Percentiles rank a stretch among this genome's conserved stretches.
These are phyloP conservation scores for Cylindrodendrum hubeiense DNA, from an alignment of 2,329 filamentous ascomycete genomes.

Conservation along the genomic window DNA sequence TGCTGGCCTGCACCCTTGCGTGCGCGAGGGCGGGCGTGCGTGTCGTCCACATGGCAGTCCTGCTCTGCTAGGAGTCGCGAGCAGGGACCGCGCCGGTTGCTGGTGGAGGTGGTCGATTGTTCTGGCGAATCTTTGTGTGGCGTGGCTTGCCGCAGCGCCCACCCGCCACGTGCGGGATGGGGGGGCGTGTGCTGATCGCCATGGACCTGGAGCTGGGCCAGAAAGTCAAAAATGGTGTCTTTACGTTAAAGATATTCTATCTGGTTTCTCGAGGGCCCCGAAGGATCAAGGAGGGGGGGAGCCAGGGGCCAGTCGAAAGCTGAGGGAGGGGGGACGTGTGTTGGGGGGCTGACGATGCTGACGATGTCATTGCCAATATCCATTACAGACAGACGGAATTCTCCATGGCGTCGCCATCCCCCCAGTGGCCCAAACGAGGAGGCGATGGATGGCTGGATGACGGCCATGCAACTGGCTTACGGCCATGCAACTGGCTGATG, in stretches of 20 bases:
- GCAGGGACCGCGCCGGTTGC: no score
- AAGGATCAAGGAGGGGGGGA: no score
- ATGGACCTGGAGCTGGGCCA: background rate
- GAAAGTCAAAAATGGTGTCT: background rate
- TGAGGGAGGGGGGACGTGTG: background rate
- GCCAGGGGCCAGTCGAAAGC: background rate
- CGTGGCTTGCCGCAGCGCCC: conserved; percentile 36
- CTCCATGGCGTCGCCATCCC: background rate
- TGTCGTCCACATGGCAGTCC: conserved; percentile 24
- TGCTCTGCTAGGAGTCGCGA: no score
- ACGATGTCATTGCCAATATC: background rate
- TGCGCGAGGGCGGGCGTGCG: no score
- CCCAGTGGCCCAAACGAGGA: background rate
- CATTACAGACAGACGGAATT: background rate
- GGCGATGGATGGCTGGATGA: background rate
- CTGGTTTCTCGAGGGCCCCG: background rate
- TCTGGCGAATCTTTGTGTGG: conserved; percentile 13
- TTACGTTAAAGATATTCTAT: conserved; percentile 33
- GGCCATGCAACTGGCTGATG: background rate
- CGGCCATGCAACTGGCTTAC: background rate
- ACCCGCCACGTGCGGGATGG: conserved; percentile 37
- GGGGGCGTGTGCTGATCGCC: conserved; percentile 26
- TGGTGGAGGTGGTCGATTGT: background rate
- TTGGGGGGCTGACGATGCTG: no score
- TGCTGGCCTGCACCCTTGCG: background rate